Percentiles rank a stretch among this genome's conserved stretches.
Evolutionary conservation across 768 basidiomycete genomes (phyloP).

Genomic region (Boletellus sp.): DNA sequence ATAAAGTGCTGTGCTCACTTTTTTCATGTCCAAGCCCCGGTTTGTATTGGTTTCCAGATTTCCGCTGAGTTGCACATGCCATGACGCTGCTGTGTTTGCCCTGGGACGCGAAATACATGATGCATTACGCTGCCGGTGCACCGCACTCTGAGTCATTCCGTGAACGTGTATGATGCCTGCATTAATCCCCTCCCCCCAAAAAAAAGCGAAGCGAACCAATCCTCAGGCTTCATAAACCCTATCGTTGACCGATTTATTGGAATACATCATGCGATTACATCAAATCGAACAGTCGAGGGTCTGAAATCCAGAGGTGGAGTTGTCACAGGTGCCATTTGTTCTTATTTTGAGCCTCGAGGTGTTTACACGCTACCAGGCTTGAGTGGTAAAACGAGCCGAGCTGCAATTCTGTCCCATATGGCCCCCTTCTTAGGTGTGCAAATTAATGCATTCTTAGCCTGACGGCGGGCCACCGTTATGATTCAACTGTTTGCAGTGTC

Average conservation of each 20-base stretch:
- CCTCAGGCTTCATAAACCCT: background rate
- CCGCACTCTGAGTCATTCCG: background rate
- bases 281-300: background rate
- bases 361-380: background rate
- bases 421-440: background rate
- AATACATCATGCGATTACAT: background rate
- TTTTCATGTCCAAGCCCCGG: background rate
- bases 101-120: background rate
- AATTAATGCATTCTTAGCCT: background rate
- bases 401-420: background rate
- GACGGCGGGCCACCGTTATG: background rate
- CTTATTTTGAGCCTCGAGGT: background rate
- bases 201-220: background rate
- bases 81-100: background rate
- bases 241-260: background rate
- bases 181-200: too few relatives aligned
- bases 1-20: background rate
- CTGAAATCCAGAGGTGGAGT: background rate
- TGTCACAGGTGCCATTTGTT: background rate
- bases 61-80: background rate
- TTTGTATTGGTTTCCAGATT: background rate
- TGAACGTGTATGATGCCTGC: background rate
- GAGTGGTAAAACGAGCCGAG: background rate
- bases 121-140: background rate
- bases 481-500: background rate